Evolutionary conservation across 108 stramenopile species (phyloP), one percentile per base, ranked within the genome.

Genomic region (Fragilaria crotonensis): DNA sequence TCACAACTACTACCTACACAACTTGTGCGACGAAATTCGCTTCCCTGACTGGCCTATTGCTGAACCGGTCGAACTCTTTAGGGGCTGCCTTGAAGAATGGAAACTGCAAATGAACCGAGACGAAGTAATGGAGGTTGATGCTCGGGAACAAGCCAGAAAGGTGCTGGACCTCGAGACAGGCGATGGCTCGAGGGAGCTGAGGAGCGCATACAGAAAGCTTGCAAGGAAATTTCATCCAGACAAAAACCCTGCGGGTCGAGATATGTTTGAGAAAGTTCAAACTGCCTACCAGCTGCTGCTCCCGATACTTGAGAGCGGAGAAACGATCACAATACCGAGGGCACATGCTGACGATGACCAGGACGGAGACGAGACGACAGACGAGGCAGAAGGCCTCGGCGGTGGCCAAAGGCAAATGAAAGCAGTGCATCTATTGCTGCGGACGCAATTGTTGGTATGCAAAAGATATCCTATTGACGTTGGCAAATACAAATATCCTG

Each of bases 1-100:
- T 55, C 77, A 85, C 69, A 87, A 87, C 58, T 92, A 81, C 67
- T 92, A 92, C 60, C 52, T 92, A 36, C 30, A 51, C 25, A 87
- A 87, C 57, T 57, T 92, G 18, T 87, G 85, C 52, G 84, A 92
- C 52, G 90, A 92, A 57, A 46, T 27, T 3, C 62, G 73, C 25
- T 92, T 92, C 58, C 84, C 85, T 1, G 72, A 87, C 28, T 87
- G 85, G 85, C 80, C 80, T 30, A 85, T 92, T 50, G 62, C 75
- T 1, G 83, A 92, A 50, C 90, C 90, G 3, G 70, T 86, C 3
- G 73, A 77, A 63, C 78, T 92, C 20, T 78, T 92, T 52, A 54
- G 76, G 5, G 72, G 77, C 2, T 75, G 76, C 54, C 68, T 87
- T 17, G 78, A 85, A 52, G 53, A 73, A 49, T 85, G 85, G 72